Percentiles rank a stretch among this genome's conserved stretches.
Conservation (phyloP, 202 grass and related monocot species). For the Elaeis oleifera region DNA sequence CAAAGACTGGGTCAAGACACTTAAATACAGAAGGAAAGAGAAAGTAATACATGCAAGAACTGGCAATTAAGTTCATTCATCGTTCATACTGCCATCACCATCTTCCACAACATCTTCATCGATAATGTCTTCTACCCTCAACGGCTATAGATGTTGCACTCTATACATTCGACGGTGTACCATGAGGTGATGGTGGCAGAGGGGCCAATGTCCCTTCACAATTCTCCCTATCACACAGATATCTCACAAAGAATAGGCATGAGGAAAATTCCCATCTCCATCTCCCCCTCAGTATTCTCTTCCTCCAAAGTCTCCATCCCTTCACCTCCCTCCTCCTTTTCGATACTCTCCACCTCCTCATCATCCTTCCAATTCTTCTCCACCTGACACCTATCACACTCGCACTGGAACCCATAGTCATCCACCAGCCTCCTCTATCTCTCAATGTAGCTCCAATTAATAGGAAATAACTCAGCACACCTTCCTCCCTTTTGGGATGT, state of each 20-base stretch:
- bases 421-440: slow-evolving; percentile 51
- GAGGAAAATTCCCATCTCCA: slow-evolving; percentile 42
- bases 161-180: slow-evolving; percentile 47
- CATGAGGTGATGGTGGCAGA: slow-evolving; percentile 44
- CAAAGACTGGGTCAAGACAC: too few relatives aligned
- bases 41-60: too few relatives aligned
- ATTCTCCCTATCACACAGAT: slow-evolving; percentile 47
- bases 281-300: slow-evolving; percentile 2
- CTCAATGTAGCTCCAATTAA: slow-evolving; percentile 44
- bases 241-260: slow-evolving; percentile 69
- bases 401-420: slow-evolving; percentile 74
- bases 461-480: slow-evolving; percentile 75
- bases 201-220: slow-evolving; percentile 78
- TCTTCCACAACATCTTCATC: slow-evolving; percentile 20
- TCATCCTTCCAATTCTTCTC: slow-evolving; percentile 71
- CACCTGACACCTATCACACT: slow-evolving; percentile 67
- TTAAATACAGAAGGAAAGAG: too few relatives aligned
- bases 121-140: slow-evolving; percentile 36
- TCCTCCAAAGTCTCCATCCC: slow-evolving; percentile 13
- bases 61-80: slow-evolving; percentile 9
- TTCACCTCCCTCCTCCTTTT: slow-evolving; percentile 28
- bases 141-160: slow-evolving; percentile 70
- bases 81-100: slow-evolving; percentile 23
- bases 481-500: slow-evolving; percentile 55
- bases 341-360: slow-evolving; percentile 41